These are phyloP conservation scores for Lachnellula hyalina DNA, from an alignment of 2,329 filamentous ascomycete species.

Conservation along the genomic window DNA sequence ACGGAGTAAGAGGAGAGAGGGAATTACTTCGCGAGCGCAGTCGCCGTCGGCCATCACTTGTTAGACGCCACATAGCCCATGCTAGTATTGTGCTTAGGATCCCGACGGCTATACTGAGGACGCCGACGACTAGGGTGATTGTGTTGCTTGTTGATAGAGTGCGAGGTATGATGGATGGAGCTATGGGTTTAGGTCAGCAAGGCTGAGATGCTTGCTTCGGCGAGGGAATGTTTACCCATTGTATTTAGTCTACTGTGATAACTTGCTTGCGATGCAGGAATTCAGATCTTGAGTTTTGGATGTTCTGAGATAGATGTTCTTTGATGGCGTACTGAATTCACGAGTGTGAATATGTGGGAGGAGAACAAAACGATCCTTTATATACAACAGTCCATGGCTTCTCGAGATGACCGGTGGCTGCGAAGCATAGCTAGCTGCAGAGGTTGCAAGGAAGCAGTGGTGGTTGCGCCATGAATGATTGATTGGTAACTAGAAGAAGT, in stretches of 20 bases:
- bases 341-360: too few species aligned
- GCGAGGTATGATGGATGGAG: background rate
- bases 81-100: slow-evolving; percentile 4
- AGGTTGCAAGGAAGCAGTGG: too few species aligned
- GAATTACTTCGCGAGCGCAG: background rate
- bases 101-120: background rate
- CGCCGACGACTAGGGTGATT: slow-evolving; percentile 3
- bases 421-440: too few species aligned
- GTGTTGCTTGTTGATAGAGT: slow-evolving; percentile 1
- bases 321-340: too few species aligned
- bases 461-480: too few species aligned
- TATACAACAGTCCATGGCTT: too few species aligned
- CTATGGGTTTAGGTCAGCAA: background rate
- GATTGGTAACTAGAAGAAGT: too few species aligned
- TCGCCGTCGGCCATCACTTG: background rate
- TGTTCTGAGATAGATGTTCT: too few species aligned
- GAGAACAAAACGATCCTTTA: too few species aligned
- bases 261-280: too few species aligned
- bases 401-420: too few species aligned
- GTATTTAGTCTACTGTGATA: background rate
- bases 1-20: too few species aligned
- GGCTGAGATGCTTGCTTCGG: background rate
- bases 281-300: background rate
- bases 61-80: slow-evolving; percentile 6
- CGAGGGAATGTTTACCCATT: background rate